Evolutionary conservation across 805 yeast species (phyloP), one percentile per base, ranked within the genome.

Genomic region (Metschnikowia amazonensis): DNA sequence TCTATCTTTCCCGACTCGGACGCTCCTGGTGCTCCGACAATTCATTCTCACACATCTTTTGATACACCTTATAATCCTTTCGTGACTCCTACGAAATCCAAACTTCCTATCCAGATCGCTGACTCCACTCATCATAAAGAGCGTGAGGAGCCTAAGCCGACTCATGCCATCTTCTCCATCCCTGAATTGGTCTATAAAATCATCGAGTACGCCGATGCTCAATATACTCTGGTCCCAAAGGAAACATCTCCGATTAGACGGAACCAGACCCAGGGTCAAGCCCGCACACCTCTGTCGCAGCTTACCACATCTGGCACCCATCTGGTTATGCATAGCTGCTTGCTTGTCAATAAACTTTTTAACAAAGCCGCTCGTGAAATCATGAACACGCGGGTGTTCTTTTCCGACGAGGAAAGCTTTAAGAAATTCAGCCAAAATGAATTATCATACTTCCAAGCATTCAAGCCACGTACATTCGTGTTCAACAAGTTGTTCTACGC

Each of bases 111-210:
- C 30, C 35, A 30, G 5, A 13, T 21, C 8, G 32, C 32, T 11
- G 21, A 16, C 13, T 25, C 30, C 11, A 21, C 17, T 4, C 28
- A 3, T 4, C 7, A 8, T 4, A n/a, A 11, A 17, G 3, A 13
- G 21, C 14, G 5, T 11, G 25, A 27, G 13, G 25, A 18, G 14
- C 28, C 37, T 20, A 32, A 28, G 9, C 42, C 49, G 2, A 34
- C 48, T 4, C 20, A 23, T 4, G 32, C 36, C 14, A 83, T 89
- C 7, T 84, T 89, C 57, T 70, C 73, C 42, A 81, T 84, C 29
- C 96, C 96, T 0, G 97, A 89, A 62, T 82, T 89, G 43, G 69
- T 89, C 13, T 63, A 71, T 49, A 70, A 73, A 44, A 85, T 89
- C 10, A 63, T 87, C 18, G 66, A 69, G 21, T 79, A 70, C 58